Evolutionary conservation across 208 protist genomes (phyloP).

Genomic region (Acanthamoeba lugdunensis): DNA sequence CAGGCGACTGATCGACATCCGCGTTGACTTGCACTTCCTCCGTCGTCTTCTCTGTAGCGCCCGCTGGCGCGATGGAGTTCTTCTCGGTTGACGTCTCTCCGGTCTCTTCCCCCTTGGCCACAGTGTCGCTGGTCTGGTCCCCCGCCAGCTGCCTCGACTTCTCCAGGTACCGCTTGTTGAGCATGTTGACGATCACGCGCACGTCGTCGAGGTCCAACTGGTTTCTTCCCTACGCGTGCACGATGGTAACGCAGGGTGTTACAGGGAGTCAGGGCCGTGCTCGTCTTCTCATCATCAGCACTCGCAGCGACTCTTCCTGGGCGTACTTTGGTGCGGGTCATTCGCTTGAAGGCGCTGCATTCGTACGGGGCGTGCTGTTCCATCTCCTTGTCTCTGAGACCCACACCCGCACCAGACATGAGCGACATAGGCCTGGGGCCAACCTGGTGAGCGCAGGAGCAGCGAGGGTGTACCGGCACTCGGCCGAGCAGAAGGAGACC

Average conservation of each 20-base stretch:
- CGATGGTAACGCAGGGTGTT: neutral
- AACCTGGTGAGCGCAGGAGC: neutral
- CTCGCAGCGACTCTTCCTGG: neutral
- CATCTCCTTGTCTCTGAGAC: conserved; percentile 27
- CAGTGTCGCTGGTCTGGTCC: neutral
- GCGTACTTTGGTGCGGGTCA: conserved; percentile 8
- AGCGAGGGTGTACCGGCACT: conserved; percentile 16
- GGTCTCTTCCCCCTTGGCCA: neutral
- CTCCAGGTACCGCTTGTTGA: conserved; percentile 50
- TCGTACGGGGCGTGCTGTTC: conserved; percentile 54
- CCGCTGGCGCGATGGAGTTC: neutral
- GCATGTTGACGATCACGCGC: conserved; percentile 64
- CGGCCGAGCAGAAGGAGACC: conserved; percentile 25
- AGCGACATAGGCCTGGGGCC: neutral
- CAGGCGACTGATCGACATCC: neutral
- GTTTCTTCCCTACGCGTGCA: neutral
- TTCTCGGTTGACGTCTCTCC: neutral
- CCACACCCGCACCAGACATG: too few species aligned
- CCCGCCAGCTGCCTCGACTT: neutral
- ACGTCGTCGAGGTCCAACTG: conserved; percentile 45
- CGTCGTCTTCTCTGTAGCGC: neutral
- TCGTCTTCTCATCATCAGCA: neutral
- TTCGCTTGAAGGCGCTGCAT: conserved; percentile 48
- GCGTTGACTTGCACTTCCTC: neutral
- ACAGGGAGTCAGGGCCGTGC: neutral